phyloP scores from a whole-genome alignment of 2,329 filamentous ascomycete genomes.

The Colletotrichum orchidophilum region DNA sequence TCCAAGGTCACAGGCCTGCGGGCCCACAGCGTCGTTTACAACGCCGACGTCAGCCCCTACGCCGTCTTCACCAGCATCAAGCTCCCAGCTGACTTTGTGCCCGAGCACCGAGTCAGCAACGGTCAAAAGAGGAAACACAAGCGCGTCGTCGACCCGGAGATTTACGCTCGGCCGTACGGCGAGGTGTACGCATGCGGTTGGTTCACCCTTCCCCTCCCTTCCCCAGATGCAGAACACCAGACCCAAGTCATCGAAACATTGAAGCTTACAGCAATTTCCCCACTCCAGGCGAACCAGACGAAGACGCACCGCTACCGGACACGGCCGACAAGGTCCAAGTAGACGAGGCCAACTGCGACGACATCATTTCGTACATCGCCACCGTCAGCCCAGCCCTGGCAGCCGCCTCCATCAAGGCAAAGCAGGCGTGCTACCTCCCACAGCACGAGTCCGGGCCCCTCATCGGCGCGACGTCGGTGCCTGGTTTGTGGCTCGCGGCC shows the following conservation, averaged over 20 bases:
- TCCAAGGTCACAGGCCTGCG: slow-evolving; percentile 67
- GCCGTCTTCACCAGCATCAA: slow-evolving; percentile 88
- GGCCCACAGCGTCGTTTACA: slow-evolving; percentile 73
- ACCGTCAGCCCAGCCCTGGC: slow-evolving; percentile 73
- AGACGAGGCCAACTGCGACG: slow-evolving; percentile 81
- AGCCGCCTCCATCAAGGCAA: slow-evolving; percentile 73
- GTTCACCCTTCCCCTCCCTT: slow-evolving; percentile 33
- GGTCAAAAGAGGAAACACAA: slow-evolving; percentile 64
- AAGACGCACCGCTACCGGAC: slow-evolving; percentile 75
- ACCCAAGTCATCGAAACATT: background rate
- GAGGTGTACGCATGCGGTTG: slow-evolving; percentile 92
- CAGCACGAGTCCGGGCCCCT: slow-evolving; percentile 78
- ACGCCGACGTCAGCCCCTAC: slow-evolving; percentile 74
- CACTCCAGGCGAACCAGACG: slow-evolving; percentile 76
- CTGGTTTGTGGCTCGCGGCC: slow-evolving; percentile 81
- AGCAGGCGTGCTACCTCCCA: slow-evolving; percentile 94
- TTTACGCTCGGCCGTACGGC: slow-evolving; percentile 88
- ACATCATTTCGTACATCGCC: slow-evolving; percentile 82
- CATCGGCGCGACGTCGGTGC: slow-evolving; percentile 77
- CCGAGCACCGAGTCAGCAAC: slow-evolving; percentile 56
- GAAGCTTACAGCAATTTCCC: background rate
- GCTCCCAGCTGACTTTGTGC: slow-evolving; percentile 72
- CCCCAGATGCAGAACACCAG: too few relatives aligned
- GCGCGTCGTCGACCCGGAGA: slow-evolving; percentile 83
- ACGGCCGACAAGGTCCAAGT: slow-evolving; percentile 79